Evolutionary conservation across 441 rosid genomes (phyloP), one percentile per base, ranked within the genome.

Genomic region (Hypseocharis bilobata): DNA sequence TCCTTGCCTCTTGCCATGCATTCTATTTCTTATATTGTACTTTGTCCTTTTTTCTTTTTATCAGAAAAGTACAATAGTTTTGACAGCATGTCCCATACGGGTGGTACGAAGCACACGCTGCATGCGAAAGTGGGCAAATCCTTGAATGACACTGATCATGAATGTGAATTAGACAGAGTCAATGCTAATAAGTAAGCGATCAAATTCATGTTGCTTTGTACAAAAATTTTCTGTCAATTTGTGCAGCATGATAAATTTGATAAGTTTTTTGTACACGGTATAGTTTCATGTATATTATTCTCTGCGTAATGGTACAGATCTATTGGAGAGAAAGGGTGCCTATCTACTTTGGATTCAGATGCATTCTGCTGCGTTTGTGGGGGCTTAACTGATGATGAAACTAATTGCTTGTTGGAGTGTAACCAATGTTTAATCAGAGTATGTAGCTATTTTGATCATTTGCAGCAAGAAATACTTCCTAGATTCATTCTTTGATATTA

Each of bases 361-460:
- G 74, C 64, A 63, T 74, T 76, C 56, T 83, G 87, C 80, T 76
- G 79, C 65, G 81, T 83, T 19, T 81, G 85, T 72, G 79, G 81
- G 67, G 77, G 81, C 72, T 79, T 81, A 66, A 76, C 70, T 51
- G 65, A 68, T 29, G 85, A 81, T 69, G 78, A 81, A 63, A 38
- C 68, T 62, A 79, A 83, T 70, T 76, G 72, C 71, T 70, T 83
- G 66, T 55, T 83, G 65, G 75, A 79, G 71, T 79, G 87, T 68
- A 66, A 72, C 10, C 77, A 3, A 28, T 83, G 87, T 72, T 68
- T 73, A 38, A 76, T 83, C 68, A 77, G 58, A 67, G 87, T 79
- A 74, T 34, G 72, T 62, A 51, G 64, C 49, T 62, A 54, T 64
- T 61, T 63, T n/a, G 30, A 64, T 56, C 42, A 60, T 65, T 23